Base-by-base conservation (phyloP, 1,284 basidiomycete genomes). In the Calocybe gambosa region DNA sequence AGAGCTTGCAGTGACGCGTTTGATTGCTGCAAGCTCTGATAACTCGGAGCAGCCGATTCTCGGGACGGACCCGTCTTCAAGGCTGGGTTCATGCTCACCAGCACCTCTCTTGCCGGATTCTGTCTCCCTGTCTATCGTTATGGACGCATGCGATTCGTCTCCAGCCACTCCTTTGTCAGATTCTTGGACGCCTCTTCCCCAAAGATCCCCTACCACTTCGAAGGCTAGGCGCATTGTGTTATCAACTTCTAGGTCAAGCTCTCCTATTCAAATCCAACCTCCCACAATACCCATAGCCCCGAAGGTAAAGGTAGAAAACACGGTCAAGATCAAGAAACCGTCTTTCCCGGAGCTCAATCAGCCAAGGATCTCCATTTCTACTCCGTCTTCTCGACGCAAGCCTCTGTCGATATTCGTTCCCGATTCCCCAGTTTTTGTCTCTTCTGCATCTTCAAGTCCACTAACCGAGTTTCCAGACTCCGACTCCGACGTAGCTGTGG, bases 361-460 rank as follows among this genome's bases (percentile, higher is more conserved):
- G 19, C 33, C 25, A 8, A 35, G 34, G 7, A 19, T 25, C 10
- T 10, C 46, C 19, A 20, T 20, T 25, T 1, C 16, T 10, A 20
- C 31, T 25, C 19, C 26, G 16, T 20, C 26, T 21, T 18, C 23
- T 41, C 35, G 8, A 19, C 2, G 12, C 3, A 21, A 8, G 10
- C 25, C 15, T 29, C 16, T 10, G 10, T 13, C 21, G 19, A 5
- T 42, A 23, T 34, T 36, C 19, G 16, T 40, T 7, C n/a, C 25
- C 35, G 26, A 35, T 10, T 47, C 52, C 0, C 52, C 52, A 8
- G 48, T 54, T 26, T 54, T 50, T 13, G 45, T 56, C 25, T 47
- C 42, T 19, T 55, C 54, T 3, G 46, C 50, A 23, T 50, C 52
- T 8, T 25, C 37, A 6, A 54, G 52, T n/a, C 52, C 54, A 12